Evolutionary conservation across 2,329 filamentous ascomycete genomes (phyloP), one percentile per base, ranked within the genome.

Genomic region (Epichloe sibirici): DNA sequence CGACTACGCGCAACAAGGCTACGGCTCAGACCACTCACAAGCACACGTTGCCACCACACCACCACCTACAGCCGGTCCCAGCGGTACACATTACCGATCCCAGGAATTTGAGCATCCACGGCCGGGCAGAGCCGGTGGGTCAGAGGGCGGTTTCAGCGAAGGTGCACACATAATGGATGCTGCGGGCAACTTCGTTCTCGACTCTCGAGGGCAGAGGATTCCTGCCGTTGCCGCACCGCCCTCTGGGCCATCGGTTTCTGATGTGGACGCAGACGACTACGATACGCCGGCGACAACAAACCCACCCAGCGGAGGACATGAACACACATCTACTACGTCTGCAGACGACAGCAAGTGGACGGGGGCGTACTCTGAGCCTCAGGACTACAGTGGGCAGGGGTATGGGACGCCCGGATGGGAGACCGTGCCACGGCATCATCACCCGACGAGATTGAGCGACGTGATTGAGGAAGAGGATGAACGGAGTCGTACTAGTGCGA

Each of bases 401-500:
- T 88, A 83, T 67, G 82, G 75, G 7, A 78, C 79, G 1, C 76
- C 82, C 2, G 83, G 80, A 15, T 94, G 88, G 88, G 87, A 93
- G 57, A 71, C 72, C n/a, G 73, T 88, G 57, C 83, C 85, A 25
- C 78, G 83, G 52, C 90, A 95, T 67, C 88, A 93, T 59, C 89
- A 95, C 68, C 90, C 90, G 0, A 95, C 90, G 8, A 75, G 90
- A 53, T 73, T 95, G 57, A 95, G 89, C 66, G 90, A 95, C 68
- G 90, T 95, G 31, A 77, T 93, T 34, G 86, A 90, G 63, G 89
- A 89, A 63, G 85, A 94, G 57, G 88, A 93, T 59, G 88, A 94
- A 68, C 76, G 82, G 49, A 88, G 86, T 64, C 79, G 86, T 23
- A 88, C 85, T 13, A 87, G 85, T 59, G 82, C 82, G 11, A 85